Conservation (phyloP, 208 protist species). For the Naegleria fowleri region DNA sequence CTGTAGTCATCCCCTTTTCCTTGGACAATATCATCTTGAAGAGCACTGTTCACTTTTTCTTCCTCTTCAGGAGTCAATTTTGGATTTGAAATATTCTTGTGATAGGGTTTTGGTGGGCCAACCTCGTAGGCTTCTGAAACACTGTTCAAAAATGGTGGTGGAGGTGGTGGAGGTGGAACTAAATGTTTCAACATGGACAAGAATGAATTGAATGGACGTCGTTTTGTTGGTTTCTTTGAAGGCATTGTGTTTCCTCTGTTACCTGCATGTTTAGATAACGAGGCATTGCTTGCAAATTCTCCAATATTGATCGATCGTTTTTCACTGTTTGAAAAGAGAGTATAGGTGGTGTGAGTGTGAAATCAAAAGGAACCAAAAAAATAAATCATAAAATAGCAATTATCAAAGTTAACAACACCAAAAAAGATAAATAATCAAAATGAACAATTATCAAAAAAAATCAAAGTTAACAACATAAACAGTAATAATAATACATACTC, state of each 20-base stretch:
- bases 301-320: no score
- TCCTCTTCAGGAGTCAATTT: neutral
- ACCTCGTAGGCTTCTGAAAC: neutral
- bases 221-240: neutral
- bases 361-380: no score
- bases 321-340: no score
- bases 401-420: no score
- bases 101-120: neutral
- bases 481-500: neutral
- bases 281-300: no score
- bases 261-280: no score
- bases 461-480: neutral
- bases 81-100: neutral
- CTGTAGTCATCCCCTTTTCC: neutral
- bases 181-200: neutral
- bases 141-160: neutral
- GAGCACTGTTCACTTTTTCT: neutral
- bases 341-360: no score
- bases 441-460: neutral
- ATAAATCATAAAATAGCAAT: no score
- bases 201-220: neutral
- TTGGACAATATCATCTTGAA: neutral
- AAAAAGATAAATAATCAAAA: no score
- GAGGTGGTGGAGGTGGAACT: no score
- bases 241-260: no score